Evolutionary conservation across 2,329 filamentous ascomycete species (phyloP), one percentile per base, ranked within the genome.

Genomic region (Colletotrichum truncatum): DNA sequence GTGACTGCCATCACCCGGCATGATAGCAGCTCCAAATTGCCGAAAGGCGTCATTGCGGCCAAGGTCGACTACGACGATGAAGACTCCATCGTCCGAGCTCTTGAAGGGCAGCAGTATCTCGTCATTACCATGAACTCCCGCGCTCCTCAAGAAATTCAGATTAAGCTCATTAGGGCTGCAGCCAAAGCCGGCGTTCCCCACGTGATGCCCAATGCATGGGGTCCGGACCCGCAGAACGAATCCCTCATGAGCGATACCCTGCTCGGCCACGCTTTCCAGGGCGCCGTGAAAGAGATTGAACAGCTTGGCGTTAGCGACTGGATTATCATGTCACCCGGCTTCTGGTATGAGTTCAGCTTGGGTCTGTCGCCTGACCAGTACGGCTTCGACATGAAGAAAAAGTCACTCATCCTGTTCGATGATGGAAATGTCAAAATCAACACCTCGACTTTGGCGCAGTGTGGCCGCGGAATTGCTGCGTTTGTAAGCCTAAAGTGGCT

Each of bases 401-500:
- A 74, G 0, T 73, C 71, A 6, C 71, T 82, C 10, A 82, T 79
- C 0, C 71, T 86, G n/a, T 86, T 80, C 62, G 87, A 88, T 65
- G 85, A 87, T 26, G 90, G 90, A 0, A 81, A 80, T 18, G 82
- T 80, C 2, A 81, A 76, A 57, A 85, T 90, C 70, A 87, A 84
- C 66, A 84, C 79, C 0, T 86, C 84, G 8, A 92, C 91, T 0
- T 88, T 85, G 81, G 68, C 77, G 8, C 89, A 91, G 76, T 82
- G 82, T 54, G 89, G 85, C 0, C 78, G 83, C n/a, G 66, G 43
- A 11, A 4, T 67, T 26, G 63, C 66, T 1, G 76, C 72, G 0
- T 72, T 87, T 0, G 71, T 87, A 1, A 81, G 76, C 46, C 73
- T 87, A 1, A 65, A 62, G 21, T 61, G 51, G 28, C 12, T 65